Conservation (phyloP, 2,329 filamentous ascomycete species). For the Ophiocordyceps camponoti-floridani region DNA sequence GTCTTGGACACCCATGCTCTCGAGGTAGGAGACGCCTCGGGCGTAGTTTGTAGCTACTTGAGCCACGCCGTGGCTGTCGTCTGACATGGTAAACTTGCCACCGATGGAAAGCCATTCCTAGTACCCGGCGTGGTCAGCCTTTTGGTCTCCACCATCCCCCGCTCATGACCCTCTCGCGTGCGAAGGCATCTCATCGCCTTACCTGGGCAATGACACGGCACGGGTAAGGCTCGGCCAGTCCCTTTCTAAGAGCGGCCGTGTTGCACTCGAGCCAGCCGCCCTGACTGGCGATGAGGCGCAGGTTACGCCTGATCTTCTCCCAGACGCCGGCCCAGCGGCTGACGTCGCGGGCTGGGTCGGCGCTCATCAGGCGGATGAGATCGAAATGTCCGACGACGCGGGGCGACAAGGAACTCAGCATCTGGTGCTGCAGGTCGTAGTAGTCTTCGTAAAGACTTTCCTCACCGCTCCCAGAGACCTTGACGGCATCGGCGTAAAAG, state of each 20-base stretch:
- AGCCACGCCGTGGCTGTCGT: constrained; percentile 80
- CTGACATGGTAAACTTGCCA: constrained; percentile 76
- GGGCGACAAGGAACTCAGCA: constrained; percentile 57
- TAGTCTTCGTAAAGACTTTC: constrained; percentile 64
- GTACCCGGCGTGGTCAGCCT: no score
- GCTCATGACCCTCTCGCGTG: no score
- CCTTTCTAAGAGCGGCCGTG: constrained; percentile 72
- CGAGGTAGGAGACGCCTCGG: constrained; percentile 52
- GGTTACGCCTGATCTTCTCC: constrained; percentile 55
- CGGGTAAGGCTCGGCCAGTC: constrained; percentile 80
- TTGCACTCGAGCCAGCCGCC: constrained; percentile 83
- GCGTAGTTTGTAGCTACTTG: constrained; percentile 79
- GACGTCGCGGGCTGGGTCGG: constrained; percentile 45
- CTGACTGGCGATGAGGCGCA: constrained; percentile 51
- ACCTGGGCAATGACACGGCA: constrained; percentile 60
- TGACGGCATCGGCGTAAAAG: constrained; percentile 38
- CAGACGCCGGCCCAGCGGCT: constrained; percentile 47
- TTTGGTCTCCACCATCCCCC: no score
- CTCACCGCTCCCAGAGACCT: constrained; percentile 32
- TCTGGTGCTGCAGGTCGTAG: constrained; percentile 72
- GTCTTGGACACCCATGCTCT: constrained; percentile 42
- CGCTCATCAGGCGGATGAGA: constrained; percentile 65
- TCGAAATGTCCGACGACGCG: constrained; percentile 87
- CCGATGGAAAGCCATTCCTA: constrained; percentile 55
- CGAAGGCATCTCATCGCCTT: no score